Conservation (phyloP, 768 basidiomycete species). For the Lepiota subincarnata region DNA sequence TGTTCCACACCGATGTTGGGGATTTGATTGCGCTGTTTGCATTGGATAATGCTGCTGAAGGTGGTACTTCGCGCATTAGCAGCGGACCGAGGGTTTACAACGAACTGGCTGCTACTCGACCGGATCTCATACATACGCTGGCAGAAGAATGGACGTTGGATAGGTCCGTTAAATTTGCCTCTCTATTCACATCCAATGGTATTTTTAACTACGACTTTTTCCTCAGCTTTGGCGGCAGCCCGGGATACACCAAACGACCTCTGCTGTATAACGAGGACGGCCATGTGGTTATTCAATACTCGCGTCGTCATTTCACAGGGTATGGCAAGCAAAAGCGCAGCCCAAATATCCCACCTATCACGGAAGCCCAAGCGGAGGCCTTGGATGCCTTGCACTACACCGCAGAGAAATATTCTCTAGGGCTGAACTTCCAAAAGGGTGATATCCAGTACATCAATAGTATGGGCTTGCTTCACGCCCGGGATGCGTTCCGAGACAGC, state of each 20-base stretch:
- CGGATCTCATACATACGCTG: slow-evolving; percentile 38
- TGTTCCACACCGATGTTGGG: slow-evolving; percentile 46
- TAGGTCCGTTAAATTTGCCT: slow-evolving; percentile 18
- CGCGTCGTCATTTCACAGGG: slow-evolving; percentile 43
- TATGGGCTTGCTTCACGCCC: slow-evolving; percentile 38
- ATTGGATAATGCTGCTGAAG: slow-evolving; percentile 37
- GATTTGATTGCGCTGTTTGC: slow-evolving; percentile 43
- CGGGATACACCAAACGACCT: slow-evolving; percentile 32
- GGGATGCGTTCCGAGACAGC: slow-evolving; percentile 40
- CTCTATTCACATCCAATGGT: neutral
- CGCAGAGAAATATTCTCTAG: slow-evolving; percentile 39
- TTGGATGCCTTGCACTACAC: slow-evolving; percentile 42
- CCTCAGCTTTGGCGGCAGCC: slow-evolving; percentile 34
- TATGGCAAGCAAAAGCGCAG: slow-evolving; percentile 31
- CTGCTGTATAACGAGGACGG: slow-evolving; percentile 36
- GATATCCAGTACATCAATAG: slow-evolving; percentile 49
- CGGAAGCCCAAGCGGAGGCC: slow-evolving; percentile 47
- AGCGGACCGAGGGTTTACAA: slow-evolving; percentile 42
- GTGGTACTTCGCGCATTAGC: slow-evolving; percentile 42
- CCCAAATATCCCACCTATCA: slow-evolving; percentile 39
- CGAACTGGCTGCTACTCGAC: slow-evolving; percentile 40
- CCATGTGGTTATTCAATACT: slow-evolving; percentile 40
- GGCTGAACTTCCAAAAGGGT: slow-evolving; percentile 43
- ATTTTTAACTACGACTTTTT: neutral
- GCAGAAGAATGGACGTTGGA: slow-evolving; percentile 43